A percentile compares a stretch with the other conserved stretches of the same genome.
phyloP scores from a whole-genome alignment of 2,329 filamentous ascomycete genomes.

The Aspergillus aculeatus region DNA sequence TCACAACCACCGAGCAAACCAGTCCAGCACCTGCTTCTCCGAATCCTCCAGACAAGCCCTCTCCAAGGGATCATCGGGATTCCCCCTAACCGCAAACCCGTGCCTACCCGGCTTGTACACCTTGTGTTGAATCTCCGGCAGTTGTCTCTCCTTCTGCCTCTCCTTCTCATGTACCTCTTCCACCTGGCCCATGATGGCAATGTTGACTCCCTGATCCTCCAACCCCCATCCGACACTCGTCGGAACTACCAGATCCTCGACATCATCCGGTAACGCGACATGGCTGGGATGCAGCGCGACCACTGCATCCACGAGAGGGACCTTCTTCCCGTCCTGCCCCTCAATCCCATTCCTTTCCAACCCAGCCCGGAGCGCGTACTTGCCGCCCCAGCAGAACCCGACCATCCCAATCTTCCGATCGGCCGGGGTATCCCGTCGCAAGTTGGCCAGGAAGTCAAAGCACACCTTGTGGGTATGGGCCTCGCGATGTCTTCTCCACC shows the following conservation, averaged over 20 bases:
- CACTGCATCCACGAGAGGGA: neutral
- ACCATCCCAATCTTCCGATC: neutral
- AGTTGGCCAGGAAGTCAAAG: neutral
- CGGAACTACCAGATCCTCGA: neutral
- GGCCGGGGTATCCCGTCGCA: neutral
- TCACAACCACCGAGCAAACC: slow-evolving; percentile 1
- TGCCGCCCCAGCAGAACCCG: neutral
- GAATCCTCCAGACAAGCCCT: slow-evolving; percentile 1
- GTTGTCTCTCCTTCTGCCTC: neutral
- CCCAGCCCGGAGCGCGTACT: neutral
- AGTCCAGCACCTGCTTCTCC: neutral
- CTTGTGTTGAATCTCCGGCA: neutral
- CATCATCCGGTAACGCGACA: neutral
- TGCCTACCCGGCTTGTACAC: neutral
- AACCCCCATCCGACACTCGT: neutral
- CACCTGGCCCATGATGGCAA: neutral
- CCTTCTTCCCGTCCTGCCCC: neutral
- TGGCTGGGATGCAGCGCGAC: neutral
- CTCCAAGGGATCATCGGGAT: slow-evolving; percentile 2
- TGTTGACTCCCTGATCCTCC: neutral
- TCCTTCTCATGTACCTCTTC: neutral
- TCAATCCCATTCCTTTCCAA: neutral
- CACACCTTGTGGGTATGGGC: neutral
- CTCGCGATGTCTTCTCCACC: neutral
- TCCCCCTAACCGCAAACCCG: neutral